Evolutionary conservation across 2,329 filamentous ascomycete species (phyloP).

Genomic region (Botrytis fragariae): DNA sequence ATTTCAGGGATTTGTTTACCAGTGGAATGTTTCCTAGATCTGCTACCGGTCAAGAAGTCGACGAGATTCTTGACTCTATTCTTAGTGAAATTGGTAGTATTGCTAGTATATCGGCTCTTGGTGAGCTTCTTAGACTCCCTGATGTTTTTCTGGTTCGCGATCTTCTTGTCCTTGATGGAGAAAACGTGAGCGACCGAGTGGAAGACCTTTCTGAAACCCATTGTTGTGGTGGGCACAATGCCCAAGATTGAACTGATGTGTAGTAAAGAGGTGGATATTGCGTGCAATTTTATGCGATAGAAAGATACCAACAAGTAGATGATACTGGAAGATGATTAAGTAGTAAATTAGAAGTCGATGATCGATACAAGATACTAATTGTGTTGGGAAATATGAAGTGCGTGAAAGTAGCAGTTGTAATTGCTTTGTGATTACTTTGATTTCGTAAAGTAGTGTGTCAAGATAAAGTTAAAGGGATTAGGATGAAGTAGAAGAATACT

Average conservation of each 20-base stretch:
- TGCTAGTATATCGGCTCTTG: background rate
- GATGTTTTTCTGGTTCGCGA: background rate
- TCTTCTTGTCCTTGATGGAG: background rate
- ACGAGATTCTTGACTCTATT: background rate
- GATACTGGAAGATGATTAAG: background rate
- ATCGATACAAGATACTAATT: background rate
- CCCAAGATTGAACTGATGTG: background rate
- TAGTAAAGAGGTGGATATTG: background rate
- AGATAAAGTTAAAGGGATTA: background rate
- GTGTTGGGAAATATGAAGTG: background rate
- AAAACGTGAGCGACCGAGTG: background rate
- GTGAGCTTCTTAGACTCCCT: background rate
- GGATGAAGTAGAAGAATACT: background rate
- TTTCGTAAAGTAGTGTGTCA: background rate
- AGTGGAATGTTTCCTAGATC: background rate
- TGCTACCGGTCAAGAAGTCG: background rate
- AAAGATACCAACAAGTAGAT: background rate
- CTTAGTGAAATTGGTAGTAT: too few relatives aligned
- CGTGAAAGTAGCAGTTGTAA: background rate
- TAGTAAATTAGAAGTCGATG: background rate
- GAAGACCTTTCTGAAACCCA: background rate
- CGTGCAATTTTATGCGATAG: background rate
- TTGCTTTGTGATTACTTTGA: background rate
- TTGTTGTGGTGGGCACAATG: background rate
- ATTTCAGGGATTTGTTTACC: background rate